phyloP scores from a whole-genome alignment of 2,329 filamentous ascomycete species.

The Nannizziopsis barbatae region DNA sequence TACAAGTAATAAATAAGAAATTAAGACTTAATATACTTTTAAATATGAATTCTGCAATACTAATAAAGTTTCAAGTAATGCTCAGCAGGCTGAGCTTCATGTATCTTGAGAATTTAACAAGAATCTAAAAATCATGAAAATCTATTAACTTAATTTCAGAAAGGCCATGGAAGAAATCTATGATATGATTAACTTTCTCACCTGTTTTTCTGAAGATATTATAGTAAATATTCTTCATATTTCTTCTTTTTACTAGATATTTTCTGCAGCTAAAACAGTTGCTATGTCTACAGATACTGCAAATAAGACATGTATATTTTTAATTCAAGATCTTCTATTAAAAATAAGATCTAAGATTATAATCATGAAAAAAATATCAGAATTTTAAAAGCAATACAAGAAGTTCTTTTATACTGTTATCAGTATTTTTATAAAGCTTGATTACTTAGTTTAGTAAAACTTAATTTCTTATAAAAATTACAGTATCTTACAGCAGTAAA shows the following conservation, averaged over 20 bases:
- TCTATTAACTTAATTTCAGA: conserved; percentile 51
- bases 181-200: conserved; percentile 39
- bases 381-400: conserved; percentile 47
- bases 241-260: conserved; percentile 67
- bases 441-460: conserved; percentile 62
- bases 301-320: conserved; percentile 51
- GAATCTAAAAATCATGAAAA: conserved; percentile 44
- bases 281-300: conserved; percentile 48
- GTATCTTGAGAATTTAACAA: conserved; percentile 56
- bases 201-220: conserved; percentile 23
- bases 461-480: conserved; percentile 43
- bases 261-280: conserved; percentile 59
- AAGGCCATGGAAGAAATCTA: conserved; percentile 25
- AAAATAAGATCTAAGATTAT: conserved; percentile 54
- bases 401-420: conserved; percentile 51
- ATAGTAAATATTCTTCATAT: conserved; percentile 60
- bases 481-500: conserved; percentile 41
- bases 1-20: conserved; percentile 5
- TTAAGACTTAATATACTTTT: conserved; percentile 45
- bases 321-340: conserved; percentile 43
- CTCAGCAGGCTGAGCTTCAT: conserved; percentile 46
- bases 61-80: conserved; percentile 59
- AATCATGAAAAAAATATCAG: conserved; percentile 70
- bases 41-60: conserved; percentile 64
- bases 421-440: conserved; percentile 50